These are phyloP conservation scores for Amanita subjunquillea DNA, from an alignment of 768 basidiomycete species.

Conservation along the genomic window DNA sequence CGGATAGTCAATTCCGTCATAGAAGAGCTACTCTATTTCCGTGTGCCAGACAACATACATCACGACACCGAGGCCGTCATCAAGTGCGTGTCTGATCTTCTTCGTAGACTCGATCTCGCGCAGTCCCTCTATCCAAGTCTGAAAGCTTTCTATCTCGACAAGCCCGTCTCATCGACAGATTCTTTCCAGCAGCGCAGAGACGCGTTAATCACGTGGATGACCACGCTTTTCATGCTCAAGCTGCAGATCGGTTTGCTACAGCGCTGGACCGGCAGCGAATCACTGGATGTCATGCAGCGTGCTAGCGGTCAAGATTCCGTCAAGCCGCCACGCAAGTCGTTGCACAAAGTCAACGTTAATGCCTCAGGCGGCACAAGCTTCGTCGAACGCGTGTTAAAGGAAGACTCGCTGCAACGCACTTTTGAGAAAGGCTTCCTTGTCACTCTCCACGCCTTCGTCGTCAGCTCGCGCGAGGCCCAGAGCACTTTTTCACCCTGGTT, in stretches of 20 bases:
- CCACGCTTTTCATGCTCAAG: slow-evolving; percentile 77
- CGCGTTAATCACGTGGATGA: slow-evolving; percentile 86
- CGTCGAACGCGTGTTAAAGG: slow-evolving; percentile 88
- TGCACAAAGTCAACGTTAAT: slow-evolving; percentile 11
- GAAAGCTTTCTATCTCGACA: slow-evolving; percentile 71
- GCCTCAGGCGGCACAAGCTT: slow-evolving; percentile 69
- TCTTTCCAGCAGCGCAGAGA: slow-evolving; percentile 78
- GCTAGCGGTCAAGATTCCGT: slow-evolving; percentile 51
- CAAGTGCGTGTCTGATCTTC: slow-evolving; percentile 50
- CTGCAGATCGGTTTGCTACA: slow-evolving; percentile 73
- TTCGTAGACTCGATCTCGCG: slow-evolving; percentile 70
- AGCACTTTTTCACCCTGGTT: slow-evolving; percentile 70
- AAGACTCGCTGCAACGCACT: slow-evolving; percentile 90
- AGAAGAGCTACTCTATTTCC: slow-evolving; percentile 75
- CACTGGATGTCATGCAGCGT: slow-evolving; percentile 79
- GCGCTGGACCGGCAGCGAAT: slow-evolving; percentile 91
- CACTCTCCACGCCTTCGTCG: slow-evolving; percentile 80
- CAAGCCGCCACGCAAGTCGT: slow-evolving; percentile 17
- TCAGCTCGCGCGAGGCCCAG: slow-evolving; percentile 78
- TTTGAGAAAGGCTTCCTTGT: slow-evolving; percentile 87
- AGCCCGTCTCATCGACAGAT: slow-evolving; percentile 53
- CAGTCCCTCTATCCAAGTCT: slow-evolving; percentile 83
- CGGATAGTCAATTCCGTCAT: slow-evolving; percentile 75
- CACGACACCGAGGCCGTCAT: slow-evolving; percentile 36
- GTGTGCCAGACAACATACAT: slow-evolving; percentile 32